These are phyloP conservation scores for Cutaneotrichosporon sp. DNA, from an alignment of 1,284 basidiomycete genomes.

Conservation along the genomic window DNA sequence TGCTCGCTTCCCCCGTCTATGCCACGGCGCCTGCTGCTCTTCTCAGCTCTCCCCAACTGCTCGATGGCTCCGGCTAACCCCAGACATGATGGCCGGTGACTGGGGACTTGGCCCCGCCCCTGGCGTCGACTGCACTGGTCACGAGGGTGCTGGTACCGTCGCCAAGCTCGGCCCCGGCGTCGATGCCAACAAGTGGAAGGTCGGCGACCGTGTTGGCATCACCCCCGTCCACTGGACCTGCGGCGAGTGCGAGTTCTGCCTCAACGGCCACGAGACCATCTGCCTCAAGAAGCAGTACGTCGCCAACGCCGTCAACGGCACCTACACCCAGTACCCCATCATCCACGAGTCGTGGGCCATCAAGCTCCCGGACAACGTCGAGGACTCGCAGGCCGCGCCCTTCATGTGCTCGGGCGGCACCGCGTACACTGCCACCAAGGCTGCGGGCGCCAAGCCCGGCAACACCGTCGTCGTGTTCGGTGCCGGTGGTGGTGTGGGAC, in stretches of 20 bases:
- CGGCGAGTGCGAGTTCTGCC: conserved; percentile 26
- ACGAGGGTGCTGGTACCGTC: conserved; percentile 26
- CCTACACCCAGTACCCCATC: conserved; percentile 25
- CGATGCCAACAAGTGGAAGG: conserved; percentile 16
- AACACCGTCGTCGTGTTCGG: conserved; percentile 19
- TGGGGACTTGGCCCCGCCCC: not conserved
- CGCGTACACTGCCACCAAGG: conserved; percentile 27
- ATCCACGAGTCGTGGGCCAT: conserved; percentile 22
- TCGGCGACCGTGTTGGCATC: conserved; percentile 24
- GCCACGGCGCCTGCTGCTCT: too few relatives aligned
- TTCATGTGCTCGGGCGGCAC: conserved; percentile 28
- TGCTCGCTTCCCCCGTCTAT: too few relatives aligned
- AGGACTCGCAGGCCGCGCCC: conserved; percentile 23
- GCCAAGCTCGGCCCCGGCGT: conserved; percentile 23
- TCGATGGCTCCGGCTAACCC: too few relatives aligned
- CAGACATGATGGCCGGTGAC: too few relatives aligned
- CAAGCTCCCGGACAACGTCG: conserved; percentile 20
- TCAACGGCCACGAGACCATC: conserved; percentile 21
- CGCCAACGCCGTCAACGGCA: conserved; percentile 20
- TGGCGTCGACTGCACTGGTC: conserved; percentile 25
- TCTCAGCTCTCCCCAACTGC: too few relatives aligned
- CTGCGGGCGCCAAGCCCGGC: conserved; percentile 19
- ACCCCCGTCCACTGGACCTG: conserved; percentile 20
- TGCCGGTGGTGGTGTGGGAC: conserved; percentile 25
- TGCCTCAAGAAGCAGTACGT: conserved; percentile 19